Evolutionary conservation across 163 green algal species (phyloP).

Genomic region (Volvox carteri): DNA sequence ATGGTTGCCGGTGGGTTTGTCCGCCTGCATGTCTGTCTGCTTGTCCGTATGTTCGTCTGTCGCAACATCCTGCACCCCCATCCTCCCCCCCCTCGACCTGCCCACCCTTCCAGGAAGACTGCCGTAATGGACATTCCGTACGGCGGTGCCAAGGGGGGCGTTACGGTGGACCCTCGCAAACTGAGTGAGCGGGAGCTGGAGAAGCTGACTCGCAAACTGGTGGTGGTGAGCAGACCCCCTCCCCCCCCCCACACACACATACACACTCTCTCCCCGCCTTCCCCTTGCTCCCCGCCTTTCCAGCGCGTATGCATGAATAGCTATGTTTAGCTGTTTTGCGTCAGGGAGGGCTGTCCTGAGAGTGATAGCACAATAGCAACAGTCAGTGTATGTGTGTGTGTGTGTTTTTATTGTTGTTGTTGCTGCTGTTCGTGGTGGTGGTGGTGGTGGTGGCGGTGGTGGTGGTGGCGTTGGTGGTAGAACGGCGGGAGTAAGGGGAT

Average conservation of each 20-base stretch:
- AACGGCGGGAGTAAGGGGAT: too few relatives aligned
- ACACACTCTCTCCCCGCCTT: neutral
- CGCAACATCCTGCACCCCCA: too few relatives aligned
- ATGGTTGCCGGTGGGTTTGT: neutral
- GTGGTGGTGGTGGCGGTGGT: too few relatives aligned
- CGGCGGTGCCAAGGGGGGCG: conserved; percentile 89
- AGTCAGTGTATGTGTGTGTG: too few relatives aligned
- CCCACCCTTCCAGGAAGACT: conserved; percentile 84
- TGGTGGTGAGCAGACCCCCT: conserved; percentile 70
- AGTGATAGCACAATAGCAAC: too few relatives aligned
- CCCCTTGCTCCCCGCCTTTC: neutral
- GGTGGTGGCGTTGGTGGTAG: too few relatives aligned
- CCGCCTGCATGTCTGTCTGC: neutral
- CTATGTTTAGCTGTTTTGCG: too few relatives aligned
- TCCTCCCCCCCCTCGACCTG: neutral
- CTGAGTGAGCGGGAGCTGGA: conserved; percentile 90
- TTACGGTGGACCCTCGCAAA: conserved; percentile 83
- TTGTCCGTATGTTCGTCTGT: neutral
- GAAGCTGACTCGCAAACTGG: conserved; percentile 93
- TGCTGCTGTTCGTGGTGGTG: too few relatives aligned
- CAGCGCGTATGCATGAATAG: conserved; percentile 90
- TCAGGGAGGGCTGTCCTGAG: too few relatives aligned
- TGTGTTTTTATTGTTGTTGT: too few relatives aligned
- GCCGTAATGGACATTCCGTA: conserved; percentile 97
- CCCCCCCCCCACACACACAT: neutral